Base-by-base conservation (phyloP, 2,329 filamentous ascomycete genomes). In the Dryadomyces quercivorus region DNA sequence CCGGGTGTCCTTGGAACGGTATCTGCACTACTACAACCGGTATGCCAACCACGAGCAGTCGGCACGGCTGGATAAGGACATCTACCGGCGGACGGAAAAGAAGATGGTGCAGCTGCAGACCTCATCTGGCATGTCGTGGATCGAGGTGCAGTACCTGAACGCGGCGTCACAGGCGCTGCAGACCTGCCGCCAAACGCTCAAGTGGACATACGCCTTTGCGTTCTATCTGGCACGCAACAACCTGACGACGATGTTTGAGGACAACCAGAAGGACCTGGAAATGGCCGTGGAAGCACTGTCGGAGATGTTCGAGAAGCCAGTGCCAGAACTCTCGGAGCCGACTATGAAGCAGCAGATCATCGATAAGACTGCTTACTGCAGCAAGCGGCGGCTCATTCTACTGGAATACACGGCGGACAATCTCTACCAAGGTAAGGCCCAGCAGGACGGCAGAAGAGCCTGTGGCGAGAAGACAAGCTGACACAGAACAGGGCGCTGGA, bases 41-140 rank as follows among this genome's bases (percentile, higher is more conserved):
- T 98, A 97, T 65, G 92, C 93, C 59, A 98, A 98, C 70, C 93
- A 98, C 72, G 93, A 98, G 69, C 93, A 97, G 69, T 96, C 91
- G 1, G 93, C 93, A 9, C 92, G 92, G 62, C 79, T 98, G 18
- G 93, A 98, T 70, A 96, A 91, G 72, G 93, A 98, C 68, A 86
- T 97, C 52, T 95, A 90, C 61, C 76, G 86, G 51, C 96, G 96
- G 77, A 97, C 93, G 0, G 92, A 98, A 70, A 95, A 92, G 78
- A 98, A 98, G 77, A 98, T 98, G 93, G 87, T 92, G 34, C 87
- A 93, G 67, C 77, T 98, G 46, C 93, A 98, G 69, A 90, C 87
- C 43, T 84, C 89, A 31, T 96, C 92, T 0, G 90, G 89, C 59
- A 90, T 98, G 82, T 96, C 91, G 0, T 98, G 93, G 93, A 98